Evolutionary conservation across 306 rosid species (phyloP), one percentile per base, ranked within the genome.

Genomic region (Vicia faba): DNA sequence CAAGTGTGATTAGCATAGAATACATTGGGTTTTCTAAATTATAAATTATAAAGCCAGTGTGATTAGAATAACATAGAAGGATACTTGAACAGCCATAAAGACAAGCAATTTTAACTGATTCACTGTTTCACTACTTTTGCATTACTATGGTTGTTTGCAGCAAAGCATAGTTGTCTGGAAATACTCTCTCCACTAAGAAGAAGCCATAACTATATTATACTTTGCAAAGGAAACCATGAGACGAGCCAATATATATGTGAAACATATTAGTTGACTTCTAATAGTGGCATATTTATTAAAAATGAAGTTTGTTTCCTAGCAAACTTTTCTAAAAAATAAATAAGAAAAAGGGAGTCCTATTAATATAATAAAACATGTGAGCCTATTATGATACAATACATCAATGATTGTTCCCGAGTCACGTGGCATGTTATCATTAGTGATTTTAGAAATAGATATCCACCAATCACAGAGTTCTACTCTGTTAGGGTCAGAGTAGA

Each of bases 401-500:
- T 12, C 31, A 12, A 15, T 31, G 13, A 19, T 19, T 13, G 2
- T 50, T 20, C 53, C 8, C 12, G 33, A 16, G 48, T 43, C 16
- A 64, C 38, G 35, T 36, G 48, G n/a, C 16, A 64, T 45, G 35
- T 36, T 2, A 44, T 15, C 60, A 51, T 36, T 36, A 62, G 18
- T 36, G 16, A 54, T 12, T 25, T 45, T 46, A 64, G 45, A 36
- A 16, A 41, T n/a, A 69, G 39, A 39, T 56, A 62, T 6, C 40
- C 50, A 53, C 43, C 53, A 69, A 16, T 29, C 57, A 61, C 18
- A 43, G 0, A 7, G 8, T 5, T 33, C 38, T 33, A 33, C 38
- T 33, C 38, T 33, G 38, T 33, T 33, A 33, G 38, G 38, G 38
- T 33, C 38, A 33, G 9, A 33, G 38, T 33, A 33, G 38, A 33